These are phyloP conservation scores for Candida sonorensis DNA, from an alignment of 805 yeast species.

Conservation along the genomic window DNA sequence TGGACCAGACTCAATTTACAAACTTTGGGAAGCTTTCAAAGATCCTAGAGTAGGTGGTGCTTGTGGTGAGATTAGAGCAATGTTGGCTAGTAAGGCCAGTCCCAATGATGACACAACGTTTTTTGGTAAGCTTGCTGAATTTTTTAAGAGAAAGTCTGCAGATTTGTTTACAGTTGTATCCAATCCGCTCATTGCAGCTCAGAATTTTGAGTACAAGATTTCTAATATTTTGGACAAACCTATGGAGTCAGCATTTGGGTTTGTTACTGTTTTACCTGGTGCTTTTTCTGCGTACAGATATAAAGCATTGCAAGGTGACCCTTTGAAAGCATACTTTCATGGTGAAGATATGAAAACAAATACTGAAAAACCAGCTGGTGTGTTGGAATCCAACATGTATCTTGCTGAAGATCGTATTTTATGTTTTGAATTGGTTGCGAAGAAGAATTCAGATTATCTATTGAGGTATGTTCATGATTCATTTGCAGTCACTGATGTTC, in stretches of 20 bases:
- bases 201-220: slow-evolving; percentile 93
- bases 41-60: slow-evolving; percentile 88
- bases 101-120: slow-evolving; percentile 26
- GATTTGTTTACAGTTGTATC: slow-evolving; percentile 47
- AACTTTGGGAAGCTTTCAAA: slow-evolving; percentile 81
- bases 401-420: slow-evolving; percentile 93
- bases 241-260: slow-evolving; percentile 88
- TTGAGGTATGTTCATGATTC: slow-evolving; percentile 82
- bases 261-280: slow-evolving; percentile 90
- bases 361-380: slow-evolving; percentile 62
- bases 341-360: slow-evolving; percentile 72
- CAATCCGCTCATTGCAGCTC: slow-evolving; percentile 85
- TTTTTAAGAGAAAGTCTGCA: slow-evolving; percentile 40
- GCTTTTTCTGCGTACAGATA: slow-evolving; percentile 93
- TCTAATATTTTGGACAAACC: slow-evolving; percentile 93
- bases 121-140: slow-evolving; percentile 15
- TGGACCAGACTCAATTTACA: slow-evolving; percentile 75
- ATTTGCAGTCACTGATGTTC: slow-evolving; percentile 92
- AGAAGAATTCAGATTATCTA: slow-evolving; percentile 61
- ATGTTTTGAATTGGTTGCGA: slow-evolving; percentile 91
- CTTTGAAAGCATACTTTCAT: slow-evolving; percentile 83
- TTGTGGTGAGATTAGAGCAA: slow-evolving; percentile 91
- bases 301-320: slow-evolving; percentile 71
- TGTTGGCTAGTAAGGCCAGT: slow-evolving; percentile 30
- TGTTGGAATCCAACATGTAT: slow-evolving; percentile 92